phyloP scores from a whole-genome alignment of 352 stramenopile genomes.

The Halophytophthora batemanensis region DNA sequence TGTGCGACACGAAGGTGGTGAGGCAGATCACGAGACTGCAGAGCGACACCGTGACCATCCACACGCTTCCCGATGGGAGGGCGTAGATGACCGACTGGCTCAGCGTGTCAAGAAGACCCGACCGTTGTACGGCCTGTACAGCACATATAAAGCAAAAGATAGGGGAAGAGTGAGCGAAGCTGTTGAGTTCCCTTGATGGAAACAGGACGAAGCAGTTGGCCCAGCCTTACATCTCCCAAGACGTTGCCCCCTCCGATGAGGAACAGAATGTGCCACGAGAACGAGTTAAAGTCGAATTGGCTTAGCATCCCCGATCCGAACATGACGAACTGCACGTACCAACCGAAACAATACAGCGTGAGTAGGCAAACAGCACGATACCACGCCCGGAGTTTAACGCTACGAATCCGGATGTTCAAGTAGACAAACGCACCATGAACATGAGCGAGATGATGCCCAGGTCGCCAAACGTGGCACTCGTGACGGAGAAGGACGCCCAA shows the following conservation, averaged over 20 bases:
- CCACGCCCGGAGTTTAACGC: no score
- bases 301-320: constrained; percentile 88
- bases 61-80: constrained; percentile 78
- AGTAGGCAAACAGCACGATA: background rate
- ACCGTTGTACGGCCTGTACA: constrained; percentile 72
- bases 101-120: constrained; percentile 75
- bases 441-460: constrained; percentile 90
- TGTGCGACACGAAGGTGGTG: constrained; percentile 93
- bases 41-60: constrained; percentile 84
- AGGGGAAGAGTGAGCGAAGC: background rate
- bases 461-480: constrained; percentile 86
- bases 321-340: constrained; percentile 63
- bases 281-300: constrained; percentile 93
- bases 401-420: no score
- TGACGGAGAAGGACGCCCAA: constrained; percentile 87
- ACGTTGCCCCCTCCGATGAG: constrained; percentile 91
- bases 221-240: constrained; percentile 73
- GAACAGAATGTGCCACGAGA: constrained; percentile 93
- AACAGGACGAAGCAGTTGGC: background rate
- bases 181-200: background rate
- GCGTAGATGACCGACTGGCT: constrained; percentile 82
- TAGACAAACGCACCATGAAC: constrained; percentile 70
- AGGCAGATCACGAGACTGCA: constrained; percentile 84
- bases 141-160: background rate
- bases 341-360: background rate